A percentile compares a stretch with the other conserved stretches of the same genome.
Evolutionary conservation across 306 rosid genomes (phyloP).

Genomic region (Cucumis hystrix): DNA sequence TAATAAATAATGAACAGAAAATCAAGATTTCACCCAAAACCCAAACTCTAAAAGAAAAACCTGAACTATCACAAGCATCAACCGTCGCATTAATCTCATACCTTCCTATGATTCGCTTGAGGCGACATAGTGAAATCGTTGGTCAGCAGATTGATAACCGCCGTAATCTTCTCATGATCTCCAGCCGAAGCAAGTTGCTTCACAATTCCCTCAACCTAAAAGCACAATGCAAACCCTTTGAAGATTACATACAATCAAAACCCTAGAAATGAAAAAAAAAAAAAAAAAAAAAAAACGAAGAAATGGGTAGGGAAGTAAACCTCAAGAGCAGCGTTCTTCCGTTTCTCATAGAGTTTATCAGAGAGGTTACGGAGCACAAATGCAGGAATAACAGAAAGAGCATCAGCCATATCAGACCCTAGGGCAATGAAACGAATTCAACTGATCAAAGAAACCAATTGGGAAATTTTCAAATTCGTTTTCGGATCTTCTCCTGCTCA

Average conservation of each 20-base stretch:
- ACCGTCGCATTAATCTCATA: conserved; percentile 7
- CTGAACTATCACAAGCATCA: not conserved
- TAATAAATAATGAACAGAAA: not conserved
- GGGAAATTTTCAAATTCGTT: conserved; percentile 21
- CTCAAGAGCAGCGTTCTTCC: conserved; percentile 98
- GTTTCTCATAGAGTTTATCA: conserved; percentile 95
- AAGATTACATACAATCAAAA: conserved; percentile 22
- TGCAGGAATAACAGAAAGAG: conserved; percentile 46
- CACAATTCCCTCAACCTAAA: conserved; percentile 88
- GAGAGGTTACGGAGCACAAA: conserved; percentile 82
- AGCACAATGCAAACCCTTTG: not conserved
- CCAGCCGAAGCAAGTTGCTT: conserved; percentile 65
- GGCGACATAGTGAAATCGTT: conserved; percentile 60
- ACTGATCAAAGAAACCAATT: conserved; percentile 2
- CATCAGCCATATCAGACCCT: conserved; percentile 62
- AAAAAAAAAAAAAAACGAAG: conserved; percentile 8
- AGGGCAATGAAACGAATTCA: not conserved
- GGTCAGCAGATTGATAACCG: conserved; percentile 66
- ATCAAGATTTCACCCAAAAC: not conserved
- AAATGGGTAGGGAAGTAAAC: conserved; percentile 22
- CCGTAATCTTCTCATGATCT: conserved; percentile 73
- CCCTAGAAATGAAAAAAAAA: conserved; percentile 19
- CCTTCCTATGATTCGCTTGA: conserved; percentile 94
- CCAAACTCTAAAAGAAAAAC: not conserved
- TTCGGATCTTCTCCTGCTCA: conserved; percentile 44